These are phyloP conservation scores for Lagenaria siceraria DNA, from an alignment of 306 rosid genomes.

Conservation along the genomic window DNA sequence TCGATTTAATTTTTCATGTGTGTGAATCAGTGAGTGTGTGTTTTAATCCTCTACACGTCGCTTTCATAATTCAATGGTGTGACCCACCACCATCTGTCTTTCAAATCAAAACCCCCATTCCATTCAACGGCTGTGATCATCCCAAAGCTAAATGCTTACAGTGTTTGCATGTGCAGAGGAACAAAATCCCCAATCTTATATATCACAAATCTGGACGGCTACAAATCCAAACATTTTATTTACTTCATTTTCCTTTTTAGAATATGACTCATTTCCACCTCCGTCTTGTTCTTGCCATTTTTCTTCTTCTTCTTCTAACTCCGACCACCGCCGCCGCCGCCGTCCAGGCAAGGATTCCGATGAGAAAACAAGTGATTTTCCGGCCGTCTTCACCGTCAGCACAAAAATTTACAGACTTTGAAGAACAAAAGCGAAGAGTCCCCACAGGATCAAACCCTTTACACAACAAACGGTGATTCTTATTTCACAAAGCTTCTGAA, in stretches of 20 bases:
- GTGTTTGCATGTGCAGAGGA: not conserved
- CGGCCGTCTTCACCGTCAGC: slow-evolving; percentile 14
- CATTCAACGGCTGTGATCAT: not conserved
- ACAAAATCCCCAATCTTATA: not conserved
- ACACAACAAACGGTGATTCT: slow-evolving; percentile 71
- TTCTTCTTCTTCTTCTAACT: slow-evolving; percentile 33
- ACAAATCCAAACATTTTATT: not conserved
- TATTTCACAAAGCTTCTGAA: slow-evolving; percentile 14
- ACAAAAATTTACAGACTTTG: slow-evolving; percentile 20
- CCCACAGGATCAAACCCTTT: slow-evolving; percentile 95
- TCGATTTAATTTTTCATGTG: slow-evolving; percentile 7
- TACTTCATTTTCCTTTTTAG: not conserved
- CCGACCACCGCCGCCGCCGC: slow-evolving; percentile 22
- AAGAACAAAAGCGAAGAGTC: slow-evolving; percentile 54
- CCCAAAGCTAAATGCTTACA: not conserved
- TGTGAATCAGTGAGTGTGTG: slow-evolving; percentile 11
- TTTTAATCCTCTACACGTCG: slow-evolving; percentile 13
- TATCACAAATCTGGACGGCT: slow-evolving; percentile 6
- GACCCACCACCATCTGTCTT: slow-evolving; percentile 24
- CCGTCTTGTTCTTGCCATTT: slow-evolving; percentile 15
- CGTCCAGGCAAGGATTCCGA: slow-evolving; percentile 14
- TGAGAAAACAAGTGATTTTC: slow-evolving; percentile 25
- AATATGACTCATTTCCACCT: slow-evolving; percentile 41
- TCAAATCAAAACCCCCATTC: not conserved
- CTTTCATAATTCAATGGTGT: slow-evolving; percentile 23